Evolutionary conservation across 2,329 filamentous ascomycete species (phyloP).

Genomic region (Fusarium buharicum): DNA sequence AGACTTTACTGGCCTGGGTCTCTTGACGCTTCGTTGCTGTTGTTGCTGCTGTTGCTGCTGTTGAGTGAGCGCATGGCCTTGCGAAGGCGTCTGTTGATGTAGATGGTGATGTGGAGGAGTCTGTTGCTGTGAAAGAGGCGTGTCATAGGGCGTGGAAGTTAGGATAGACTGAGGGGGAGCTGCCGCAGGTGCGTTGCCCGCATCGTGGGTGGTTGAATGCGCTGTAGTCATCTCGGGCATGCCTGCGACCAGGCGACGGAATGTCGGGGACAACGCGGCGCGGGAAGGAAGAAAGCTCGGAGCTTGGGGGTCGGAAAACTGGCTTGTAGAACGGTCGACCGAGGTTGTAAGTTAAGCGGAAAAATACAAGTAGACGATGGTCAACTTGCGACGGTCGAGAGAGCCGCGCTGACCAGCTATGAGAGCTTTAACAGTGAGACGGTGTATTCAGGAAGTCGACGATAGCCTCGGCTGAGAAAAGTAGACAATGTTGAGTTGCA

Average conservation of each 20-base stretch:
- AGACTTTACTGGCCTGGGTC: conserved; percentile 65
- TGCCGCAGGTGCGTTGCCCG: conserved; percentile 25
- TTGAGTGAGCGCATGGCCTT: conserved; percentile 34
- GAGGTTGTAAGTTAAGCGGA: conserved; percentile 11
- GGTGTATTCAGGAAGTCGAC: conserved; percentile 35
- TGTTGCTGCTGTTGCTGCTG: conserved; percentile 45
- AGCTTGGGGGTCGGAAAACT: conserved; percentile 6
- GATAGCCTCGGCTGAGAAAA: conserved; percentile 37
- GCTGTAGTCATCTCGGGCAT: conserved; percentile 40
- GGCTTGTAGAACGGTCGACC: conserved; percentile 8
- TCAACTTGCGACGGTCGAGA: conserved; percentile 19
- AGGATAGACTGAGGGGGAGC: conserved; percentile 33
- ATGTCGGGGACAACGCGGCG: conserved; percentile 5
- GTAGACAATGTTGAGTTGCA: conserved; percentile 41
- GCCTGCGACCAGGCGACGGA: conserved; percentile 17
- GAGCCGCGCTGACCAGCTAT: conserved; percentile 19
- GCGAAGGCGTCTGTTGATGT: conserved; percentile 45
- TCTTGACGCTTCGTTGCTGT: conserved; percentile 61
- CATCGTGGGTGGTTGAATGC: conserved; percentile 41
- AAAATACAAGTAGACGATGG: conserved; percentile 13
- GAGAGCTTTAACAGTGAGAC: conserved; percentile 16
- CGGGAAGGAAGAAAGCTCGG: conserved; percentile 11
- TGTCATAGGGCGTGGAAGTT: conserved; percentile 41
- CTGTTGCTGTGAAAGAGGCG: conserved; percentile 42
- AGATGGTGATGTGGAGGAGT: conserved; percentile 45